Evolutionary conservation across 2,329 filamentous ascomycete species (phyloP).

Genomic region (Clarireedia monteithiana): DNA sequence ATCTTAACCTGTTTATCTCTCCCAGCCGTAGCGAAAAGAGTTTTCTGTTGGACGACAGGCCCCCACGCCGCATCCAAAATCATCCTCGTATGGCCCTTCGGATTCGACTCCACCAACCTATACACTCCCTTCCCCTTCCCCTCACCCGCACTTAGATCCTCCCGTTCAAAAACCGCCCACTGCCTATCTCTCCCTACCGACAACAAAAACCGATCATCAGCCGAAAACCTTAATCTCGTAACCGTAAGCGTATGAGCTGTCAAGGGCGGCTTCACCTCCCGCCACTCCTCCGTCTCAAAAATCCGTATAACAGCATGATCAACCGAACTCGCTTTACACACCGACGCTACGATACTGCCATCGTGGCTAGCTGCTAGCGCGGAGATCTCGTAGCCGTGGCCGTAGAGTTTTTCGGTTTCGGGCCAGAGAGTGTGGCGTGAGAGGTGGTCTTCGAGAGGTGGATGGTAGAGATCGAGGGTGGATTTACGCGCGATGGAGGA

Average conservation of each 20-base stretch:
- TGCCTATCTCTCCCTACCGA: constrained; percentile 89
- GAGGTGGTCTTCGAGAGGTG: constrained; percentile 84
- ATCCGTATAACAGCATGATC: constrained; percentile 92
- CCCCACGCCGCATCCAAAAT: constrained; percentile 85
- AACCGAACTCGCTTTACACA: constrained; percentile 84
- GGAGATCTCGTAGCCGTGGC: constrained; percentile 95
- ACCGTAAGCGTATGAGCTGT: constrained; percentile 82
- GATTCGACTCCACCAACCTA: constrained; percentile 53
- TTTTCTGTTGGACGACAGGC: constrained; percentile 30
- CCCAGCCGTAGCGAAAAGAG: constrained; percentile 76
- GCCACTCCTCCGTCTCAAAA: constrained; percentile 82
- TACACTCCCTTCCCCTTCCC: constrained; percentile 36
- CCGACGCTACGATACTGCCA: constrained; percentile 72
- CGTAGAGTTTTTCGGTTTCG: constrained; percentile 92
- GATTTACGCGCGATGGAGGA: constrained; percentile 49
- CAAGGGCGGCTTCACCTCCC: constrained; percentile 75
- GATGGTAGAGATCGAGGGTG: constrained; percentile 58
- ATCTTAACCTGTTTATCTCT: constrained; percentile 79
- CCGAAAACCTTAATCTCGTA: constrained; percentile 72
- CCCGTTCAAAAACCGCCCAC: constrained; percentile 72
- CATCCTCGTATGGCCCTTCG: constrained; percentile 87
- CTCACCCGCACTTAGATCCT: constrained; percentile 22
- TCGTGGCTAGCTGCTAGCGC: constrained; percentile 73
- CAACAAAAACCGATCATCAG: constrained; percentile 65
- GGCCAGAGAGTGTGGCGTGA: constrained; percentile 91